phyloP scores from a whole-genome alignment of 2,329 filamentous ascomycete species.

The Furcasterigmium furcatum region DNA sequence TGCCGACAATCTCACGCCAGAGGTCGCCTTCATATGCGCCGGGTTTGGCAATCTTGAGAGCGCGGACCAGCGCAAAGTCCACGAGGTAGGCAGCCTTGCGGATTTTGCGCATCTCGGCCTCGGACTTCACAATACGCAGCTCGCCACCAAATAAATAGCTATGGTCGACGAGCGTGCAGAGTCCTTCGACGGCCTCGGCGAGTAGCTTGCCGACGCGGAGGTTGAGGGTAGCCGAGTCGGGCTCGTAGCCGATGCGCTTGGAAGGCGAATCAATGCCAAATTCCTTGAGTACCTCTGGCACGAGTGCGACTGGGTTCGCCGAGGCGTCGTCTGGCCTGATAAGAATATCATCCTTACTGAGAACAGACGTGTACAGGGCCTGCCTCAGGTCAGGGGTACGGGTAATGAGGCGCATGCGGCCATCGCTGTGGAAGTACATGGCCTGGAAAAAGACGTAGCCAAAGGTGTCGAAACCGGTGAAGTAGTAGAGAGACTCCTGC shows the following conservation, averaged over 20 bases:
- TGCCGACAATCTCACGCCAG: slow-evolving; percentile 27
- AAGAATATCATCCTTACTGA: slow-evolving; percentile 10
- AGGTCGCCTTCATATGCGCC: slow-evolving; percentile 29
- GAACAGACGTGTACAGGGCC: slow-evolving; percentile 25
- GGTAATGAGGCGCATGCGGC: slow-evolving; percentile 25
- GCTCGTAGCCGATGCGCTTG: slow-evolving; percentile 24
- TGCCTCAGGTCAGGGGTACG: slow-evolving; percentile 24
- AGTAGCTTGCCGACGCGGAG: slow-evolving; percentile 27
- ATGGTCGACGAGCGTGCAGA: slow-evolving; percentile 22
- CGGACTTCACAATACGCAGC: slow-evolving; percentile 26
- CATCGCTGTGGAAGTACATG: slow-evolving; percentile 29
- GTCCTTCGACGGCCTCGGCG: slow-evolving; percentile 23
- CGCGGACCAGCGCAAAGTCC: slow-evolving; percentile 26
- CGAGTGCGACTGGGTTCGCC: slow-evolving; percentile 23
- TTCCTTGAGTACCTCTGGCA: slow-evolving; percentile 20
- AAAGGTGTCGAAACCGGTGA: slow-evolving; percentile 28
- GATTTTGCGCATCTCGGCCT: slow-evolving; percentile 22
- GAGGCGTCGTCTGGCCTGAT: slow-evolving; percentile 20
- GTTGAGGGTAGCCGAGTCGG: slow-evolving; percentile 31
- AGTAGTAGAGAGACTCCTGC: slow-evolving; percentile 25
- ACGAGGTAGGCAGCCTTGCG: slow-evolving; percentile 28
- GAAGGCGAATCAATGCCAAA: slow-evolving; percentile 22
- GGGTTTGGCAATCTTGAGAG: slow-evolving; percentile 27
- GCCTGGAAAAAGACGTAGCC: slow-evolving; percentile 32
- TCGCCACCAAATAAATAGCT: slow-evolving; percentile 24